Evolutionary conservation across 1,284 basidiomycete species (phyloP), one percentile per base, ranked within the genome.

Genomic region (Golubevia sp.): DNA sequence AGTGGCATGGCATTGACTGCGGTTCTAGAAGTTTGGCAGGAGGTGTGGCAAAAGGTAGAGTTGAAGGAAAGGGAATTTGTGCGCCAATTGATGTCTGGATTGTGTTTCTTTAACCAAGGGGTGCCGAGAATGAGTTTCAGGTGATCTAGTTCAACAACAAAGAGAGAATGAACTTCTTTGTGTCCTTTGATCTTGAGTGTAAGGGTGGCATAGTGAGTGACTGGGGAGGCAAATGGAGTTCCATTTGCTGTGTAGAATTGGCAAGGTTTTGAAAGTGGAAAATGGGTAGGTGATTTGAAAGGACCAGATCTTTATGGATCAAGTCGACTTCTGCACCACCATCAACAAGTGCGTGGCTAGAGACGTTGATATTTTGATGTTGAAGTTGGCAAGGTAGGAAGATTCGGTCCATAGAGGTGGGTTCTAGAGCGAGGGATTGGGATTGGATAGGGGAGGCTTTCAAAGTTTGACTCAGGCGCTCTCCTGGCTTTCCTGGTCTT

Each of bases 11-110:
- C n/a, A n/a, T n/a, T n/a, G n/a, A n/a, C n/a, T n/a, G n/a, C n/a
- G n/a, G n/a, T n/a, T n/a, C n/a, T n/a, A n/a, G n/a, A n/a, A n/a
- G n/a, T n/a, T n/a, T n/a, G n/a, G n/a, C n/a, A n/a, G n/a, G n/a
- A n/a, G n/a, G n/a, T n/a, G n/a, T n/a, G n/a, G n/a, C n/a, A n/a
- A n/a, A n/a, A n/a, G n/a, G n/a, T n/a, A n/a, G n/a, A n/a, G n/a
- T n/a, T n/a, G n/a, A n/a, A n/a, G n/a, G n/a, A n/a, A n/a, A n/a
- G n/a, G n/a, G n/a, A n/a, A n/a, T n/a, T n/a, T n/a, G n/a, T n/a
- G n/a, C n/a, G n/a, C 55, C 55, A 56, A 27, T 56, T 48, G 55
- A 56, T 56, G 49, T 56, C 55, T 30, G 55, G 55, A 56, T 56
- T 56, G 55, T 56, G 55, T 48, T 48, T 20, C 23, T 24, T 56